phyloP scores from a whole-genome alignment of 768 basidiomycete species.

The Hygrophoropsis aurantiaca region DNA sequence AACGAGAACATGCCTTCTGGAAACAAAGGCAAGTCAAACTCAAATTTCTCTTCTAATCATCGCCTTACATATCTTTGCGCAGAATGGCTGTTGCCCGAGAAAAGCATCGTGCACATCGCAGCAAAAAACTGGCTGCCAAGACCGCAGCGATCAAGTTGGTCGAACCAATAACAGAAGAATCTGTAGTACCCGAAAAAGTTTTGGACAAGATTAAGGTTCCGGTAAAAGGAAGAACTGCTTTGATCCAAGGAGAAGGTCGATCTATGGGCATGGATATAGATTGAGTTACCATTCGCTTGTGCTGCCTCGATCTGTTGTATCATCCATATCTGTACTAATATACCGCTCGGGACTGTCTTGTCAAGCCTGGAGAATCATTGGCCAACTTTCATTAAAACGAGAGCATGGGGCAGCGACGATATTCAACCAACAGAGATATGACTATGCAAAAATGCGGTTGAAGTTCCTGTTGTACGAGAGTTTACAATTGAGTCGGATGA shows the following conservation, averaged over 20 bases:
- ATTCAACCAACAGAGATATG: too few relatives aligned
- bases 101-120: conserved; percentile 73
- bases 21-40: conserved; percentile 70
- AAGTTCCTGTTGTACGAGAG: too few relatives aligned
- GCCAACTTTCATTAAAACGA: too few relatives aligned
- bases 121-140: conserved; percentile 58
- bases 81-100: conserved; percentile 87
- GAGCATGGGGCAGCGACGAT: too few relatives aligned
- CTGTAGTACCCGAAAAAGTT: conserved; percentile 46
- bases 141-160: conserved; percentile 60
- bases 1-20: conserved; percentile 93
- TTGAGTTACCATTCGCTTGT: conserved; percentile 29
- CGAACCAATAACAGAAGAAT: conserved; percentile 53
- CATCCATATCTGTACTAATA: too few relatives aligned
- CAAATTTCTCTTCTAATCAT: neutral
- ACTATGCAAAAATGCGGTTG: too few relatives aligned
- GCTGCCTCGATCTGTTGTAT: too few relatives aligned
- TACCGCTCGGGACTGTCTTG: too few relatives aligned
- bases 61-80: conserved; percentile 1
- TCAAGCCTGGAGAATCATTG: too few relatives aligned
- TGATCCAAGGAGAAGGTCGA: conserved; percentile 80
- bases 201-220: conserved; percentile 79
- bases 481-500: neutral
- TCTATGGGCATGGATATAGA: conserved; percentile 93
- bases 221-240: conserved; percentile 63